Evolutionary conservation across 2,329 filamentous ascomycete species (phyloP).

Genomic region (Trichoderma koningii): DNA sequence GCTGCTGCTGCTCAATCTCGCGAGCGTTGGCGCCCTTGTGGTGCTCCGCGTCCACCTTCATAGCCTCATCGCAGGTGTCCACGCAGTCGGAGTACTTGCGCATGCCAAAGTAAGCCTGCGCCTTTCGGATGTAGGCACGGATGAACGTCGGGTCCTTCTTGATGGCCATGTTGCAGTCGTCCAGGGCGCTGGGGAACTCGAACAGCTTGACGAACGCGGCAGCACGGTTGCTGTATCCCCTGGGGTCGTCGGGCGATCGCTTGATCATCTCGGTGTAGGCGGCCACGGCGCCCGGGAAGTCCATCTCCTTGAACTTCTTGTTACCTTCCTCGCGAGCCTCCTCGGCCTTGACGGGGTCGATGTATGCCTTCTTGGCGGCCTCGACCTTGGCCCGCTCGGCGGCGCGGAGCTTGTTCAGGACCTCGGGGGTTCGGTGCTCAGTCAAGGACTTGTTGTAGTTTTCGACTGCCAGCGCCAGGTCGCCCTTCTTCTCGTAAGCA

Average conservation of each 20-base stretch:
- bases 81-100: conserved; percentile 95
- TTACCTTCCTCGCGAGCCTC: conserved; percentile 94
- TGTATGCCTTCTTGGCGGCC: conserved; percentile 73
- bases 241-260: conserved; percentile 86
- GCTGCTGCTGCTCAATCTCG: conserved; percentile 91
- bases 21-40: conserved; percentile 75
- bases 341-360: conserved; percentile 90
- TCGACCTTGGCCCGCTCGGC: conserved; percentile 86
- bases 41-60: conserved; percentile 70
- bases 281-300: conserved; percentile 93
- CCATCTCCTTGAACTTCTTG: conserved; percentile 92
- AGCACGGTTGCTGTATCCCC: conserved; percentile 95
- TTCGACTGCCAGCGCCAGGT: conserved; percentile 76
- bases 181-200: conserved; percentile 88
- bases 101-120: conserved; percentile 94
- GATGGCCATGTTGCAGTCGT: conserved; percentile 90
- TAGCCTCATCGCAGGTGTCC: conserved; percentile 82
- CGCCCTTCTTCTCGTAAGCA: conserved; percentile 88
- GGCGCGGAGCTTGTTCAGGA: conserved; percentile 86
- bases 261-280: conserved; percentile 97
- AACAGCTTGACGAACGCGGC: conserved; percentile 97
- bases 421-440: conserved; percentile 93
- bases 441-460: conserved; percentile 93
- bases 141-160: conserved; percentile 91
- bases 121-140: conserved; percentile 93